These are phyloP conservation scores for Ceratobasidium sp. DNA, from an alignment of 1,284 basidiomycete species.

Conservation along the genomic window DNA sequence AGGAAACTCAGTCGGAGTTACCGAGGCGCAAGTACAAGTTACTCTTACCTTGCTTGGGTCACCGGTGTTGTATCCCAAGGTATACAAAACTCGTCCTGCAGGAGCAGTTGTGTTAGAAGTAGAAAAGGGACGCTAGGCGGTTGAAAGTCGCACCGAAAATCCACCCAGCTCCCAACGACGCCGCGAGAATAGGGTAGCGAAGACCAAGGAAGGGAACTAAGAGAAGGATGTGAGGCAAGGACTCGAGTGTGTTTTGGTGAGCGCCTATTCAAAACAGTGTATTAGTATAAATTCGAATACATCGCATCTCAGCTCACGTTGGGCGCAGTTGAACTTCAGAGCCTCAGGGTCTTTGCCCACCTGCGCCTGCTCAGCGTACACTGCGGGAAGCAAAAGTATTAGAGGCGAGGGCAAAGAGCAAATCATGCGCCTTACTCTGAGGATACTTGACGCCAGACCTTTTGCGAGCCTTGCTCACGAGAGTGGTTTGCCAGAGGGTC, in stretches of 20 bases:
- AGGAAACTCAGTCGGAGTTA: not conserved
- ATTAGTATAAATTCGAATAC: not conserved
- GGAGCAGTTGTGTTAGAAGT: not conserved
- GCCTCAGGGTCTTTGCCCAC: conserved; percentile 41
- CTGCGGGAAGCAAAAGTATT: conserved; percentile 18
- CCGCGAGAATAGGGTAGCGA: conserved; percentile 16
- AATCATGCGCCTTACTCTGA: conserved; percentile 24
- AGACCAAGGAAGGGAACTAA: conserved; percentile 31
- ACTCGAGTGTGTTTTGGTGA: conserved; percentile 31
- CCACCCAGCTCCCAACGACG: conserved; percentile 33
- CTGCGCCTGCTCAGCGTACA: conserved; percentile 44
- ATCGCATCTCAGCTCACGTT: conserved; percentile 20
- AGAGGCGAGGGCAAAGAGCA: not conserved
- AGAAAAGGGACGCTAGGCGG: not conserved
- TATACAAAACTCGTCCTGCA: conserved; percentile 30
- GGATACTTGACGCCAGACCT: conserved; percentile 41
- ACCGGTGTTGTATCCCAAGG: conserved; percentile 25
- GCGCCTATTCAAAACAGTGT: conserved; percentile 4
- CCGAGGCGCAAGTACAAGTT: not conserved
- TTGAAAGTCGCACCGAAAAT: not conserved
- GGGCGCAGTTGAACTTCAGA: conserved; percentile 43
- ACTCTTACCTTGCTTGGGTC: conserved; percentile 30
- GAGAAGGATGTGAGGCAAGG: conserved; percentile 17
- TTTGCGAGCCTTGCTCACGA: conserved; percentile 34
- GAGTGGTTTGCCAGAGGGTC: conserved; percentile 4